phyloP scores from a whole-genome alignment of 2,329 filamentous ascomycete genomes.

The Trichophyton benhamiae region DNA sequence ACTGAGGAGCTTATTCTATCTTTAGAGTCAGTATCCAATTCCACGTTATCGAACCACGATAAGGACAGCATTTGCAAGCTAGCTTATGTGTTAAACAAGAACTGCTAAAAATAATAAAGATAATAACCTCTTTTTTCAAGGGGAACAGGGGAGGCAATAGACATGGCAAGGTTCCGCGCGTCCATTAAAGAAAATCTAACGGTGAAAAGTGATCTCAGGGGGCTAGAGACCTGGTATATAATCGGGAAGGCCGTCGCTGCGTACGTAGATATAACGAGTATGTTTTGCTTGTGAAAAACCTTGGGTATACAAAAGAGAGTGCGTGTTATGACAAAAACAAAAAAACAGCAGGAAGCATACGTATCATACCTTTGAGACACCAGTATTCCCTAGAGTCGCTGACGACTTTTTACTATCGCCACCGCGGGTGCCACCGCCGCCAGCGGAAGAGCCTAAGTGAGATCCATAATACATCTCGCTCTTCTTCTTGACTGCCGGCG shows the following conservation, averaged over 20 bases:
- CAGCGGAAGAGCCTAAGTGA: constrained; percentile 29
- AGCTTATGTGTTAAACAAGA: too few relatives aligned
- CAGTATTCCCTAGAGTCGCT: constrained; percentile 45
- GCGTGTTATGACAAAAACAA: neutral
- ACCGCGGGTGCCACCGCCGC: constrained; percentile 24
- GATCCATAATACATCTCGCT: constrained; percentile 55
- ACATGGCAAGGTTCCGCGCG: too few relatives aligned
- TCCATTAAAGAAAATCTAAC: too few relatives aligned
- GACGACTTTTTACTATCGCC: constrained; percentile 33
- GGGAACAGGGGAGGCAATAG: neutral
- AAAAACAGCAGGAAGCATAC: neutral
- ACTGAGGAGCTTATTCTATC: constrained; percentile 51
- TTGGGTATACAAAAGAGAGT: too few relatives aligned
- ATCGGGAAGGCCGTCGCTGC: neutral
- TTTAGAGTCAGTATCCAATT: neutral
- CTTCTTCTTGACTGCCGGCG: constrained; percentile 55
- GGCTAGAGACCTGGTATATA: too few relatives aligned
- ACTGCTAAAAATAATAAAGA: neutral
- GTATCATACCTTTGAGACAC: constrained; percentile 45
- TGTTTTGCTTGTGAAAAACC: too few relatives aligned
- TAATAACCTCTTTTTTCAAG: neutral
- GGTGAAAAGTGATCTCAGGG: too few relatives aligned
- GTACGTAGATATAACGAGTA: too few relatives aligned
- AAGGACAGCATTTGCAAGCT: too few relatives aligned
- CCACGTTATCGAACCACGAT: too few relatives aligned